Percentiles rank a stretch among this genome's conserved stretches.
phyloP scores from a whole-genome alignment of 75 land plant genomes.

The Adiantum capillusveneris region DNA sequence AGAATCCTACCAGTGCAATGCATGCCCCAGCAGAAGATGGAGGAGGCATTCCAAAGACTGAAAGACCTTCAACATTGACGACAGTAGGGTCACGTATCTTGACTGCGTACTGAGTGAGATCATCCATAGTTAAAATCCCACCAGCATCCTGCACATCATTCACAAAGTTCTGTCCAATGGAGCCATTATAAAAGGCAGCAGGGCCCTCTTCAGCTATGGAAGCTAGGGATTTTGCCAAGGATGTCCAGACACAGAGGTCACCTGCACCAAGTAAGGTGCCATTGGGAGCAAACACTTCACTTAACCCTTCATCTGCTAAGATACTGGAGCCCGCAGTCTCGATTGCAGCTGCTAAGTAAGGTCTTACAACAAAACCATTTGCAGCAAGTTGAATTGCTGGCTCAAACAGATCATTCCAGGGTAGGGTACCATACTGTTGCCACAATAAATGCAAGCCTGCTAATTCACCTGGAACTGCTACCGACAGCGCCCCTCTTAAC shows the following conservation, averaged over 20 bases:
- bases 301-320: conserved; percentile 49
- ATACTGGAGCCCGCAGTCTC: conserved; percentile 7
- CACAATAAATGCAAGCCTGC: conserved; percentile 86
- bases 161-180: conserved; percentile 58
- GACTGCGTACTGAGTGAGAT: conserved; percentile 56
- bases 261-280: conserved; percentile 53
- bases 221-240: conserved; percentile 48
- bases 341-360: conserved; percentile 45
- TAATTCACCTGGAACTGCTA: conserved; percentile 83
- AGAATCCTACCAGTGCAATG: conserved; percentile 42
- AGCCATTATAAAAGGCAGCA: conserved; percentile 65
- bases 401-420: conserved; percentile 55
- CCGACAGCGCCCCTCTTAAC: conserved; percentile 52
- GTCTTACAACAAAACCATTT: conserved; percentile 52
- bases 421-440: conserved; percentile 59
- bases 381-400: conserved; percentile 76
- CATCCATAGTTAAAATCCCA: conserved; percentile 74
- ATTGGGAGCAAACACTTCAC: conserved; percentile 46
- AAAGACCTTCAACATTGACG: conserved; percentile 58
- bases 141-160: conserved; percentile 63
- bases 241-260: conserved; percentile 53
- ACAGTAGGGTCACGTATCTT: conserved; percentile 47
- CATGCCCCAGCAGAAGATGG: conserved; percentile 86
- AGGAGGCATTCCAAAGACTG: conserved; percentile 80
- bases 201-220: conserved; percentile 61